Base-by-base conservation (phyloP, 2,329 filamentous ascomycete genomes). In the Talaromyces albobiverticillius region DNA sequence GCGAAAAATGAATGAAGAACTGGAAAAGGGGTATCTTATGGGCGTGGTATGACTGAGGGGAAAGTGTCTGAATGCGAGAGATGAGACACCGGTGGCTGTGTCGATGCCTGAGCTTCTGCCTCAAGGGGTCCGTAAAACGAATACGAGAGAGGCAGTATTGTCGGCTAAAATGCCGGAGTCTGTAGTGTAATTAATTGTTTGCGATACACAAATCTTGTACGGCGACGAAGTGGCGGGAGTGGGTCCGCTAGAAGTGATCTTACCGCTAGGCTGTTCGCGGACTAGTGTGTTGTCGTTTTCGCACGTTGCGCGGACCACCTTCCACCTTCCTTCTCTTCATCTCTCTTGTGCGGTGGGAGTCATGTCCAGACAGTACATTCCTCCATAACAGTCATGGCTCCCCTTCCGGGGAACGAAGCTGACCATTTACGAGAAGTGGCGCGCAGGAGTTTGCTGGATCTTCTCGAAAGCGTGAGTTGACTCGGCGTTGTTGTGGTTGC, bases 401-500 rank as follows among this genome's bases (percentile, higher is more conserved):
- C 73, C 59, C 65, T 71, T 63, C 63, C 70, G 46, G 71, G 68
- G 58, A 69, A 71, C 60, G 73, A 79, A 67, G 72, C 74, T 26
- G 75, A 78, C 58, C 67, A 76, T 62, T 67, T 76, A 57, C 72
- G 67, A 60, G 75, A 78, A 51, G 76, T 76, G 75, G 89, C 91
- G 61, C 87, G 91, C 58, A 91, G 91, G 71, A 90, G 96, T 70
- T 80, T 99, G 61, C 81, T 99, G 62, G 86, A 88, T 74, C 85
- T 97, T 64, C 87, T 99, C 58, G 93, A 97, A 82, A 87, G 89
- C 73, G 94, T 99, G 88, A 84, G 91, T 89, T 76, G 76, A 14
- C 16, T n/a, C 6, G 2, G 7, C 36, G 9, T 9, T 8, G n/a
- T 40, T 18, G 6, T n/a, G 8, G 6, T 73, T 70, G 63, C 65